These are phyloP conservation scores for Mikania micrantha DNA, from an alignment of 129 eudicot species.

Conservation along the genomic window DNA sequence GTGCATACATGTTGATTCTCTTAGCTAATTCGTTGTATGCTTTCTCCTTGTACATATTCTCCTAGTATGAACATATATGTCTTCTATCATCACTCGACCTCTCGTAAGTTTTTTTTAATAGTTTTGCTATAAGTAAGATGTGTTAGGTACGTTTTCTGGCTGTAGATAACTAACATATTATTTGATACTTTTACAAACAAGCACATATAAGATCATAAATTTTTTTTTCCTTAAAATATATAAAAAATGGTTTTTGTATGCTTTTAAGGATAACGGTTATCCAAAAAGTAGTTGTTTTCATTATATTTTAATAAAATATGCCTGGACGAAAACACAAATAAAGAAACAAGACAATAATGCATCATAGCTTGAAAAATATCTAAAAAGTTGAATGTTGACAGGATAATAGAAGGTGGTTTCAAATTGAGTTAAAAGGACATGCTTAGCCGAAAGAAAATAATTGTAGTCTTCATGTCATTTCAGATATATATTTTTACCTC, in stretches of 20 bases:
- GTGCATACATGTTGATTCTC: no score
- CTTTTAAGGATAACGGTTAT: neutral
- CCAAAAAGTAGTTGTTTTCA: constrained; percentile 8
- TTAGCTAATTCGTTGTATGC: no score
- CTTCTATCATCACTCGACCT: no score
- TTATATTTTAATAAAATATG: neutral
- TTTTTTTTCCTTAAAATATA: no score
- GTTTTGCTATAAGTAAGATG: no score
- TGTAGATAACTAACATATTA: no score
- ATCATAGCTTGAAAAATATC: constrained; percentile 10
- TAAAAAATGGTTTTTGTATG: neutral
- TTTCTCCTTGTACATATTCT: no score
- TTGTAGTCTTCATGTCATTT: neutral
- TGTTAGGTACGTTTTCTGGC: no score
- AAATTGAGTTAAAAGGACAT: neutral
- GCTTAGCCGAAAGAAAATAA: neutral
- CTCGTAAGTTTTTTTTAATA: no score
- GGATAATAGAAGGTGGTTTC: neutral
- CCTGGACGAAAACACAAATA: neutral
- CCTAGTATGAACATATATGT: no score
- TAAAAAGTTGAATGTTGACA: constrained; percentile 17
- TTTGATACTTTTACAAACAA: neutral
- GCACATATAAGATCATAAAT: neutral
- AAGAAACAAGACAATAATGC: constrained; percentile 1
- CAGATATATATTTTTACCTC: neutral